These are phyloP conservation scores for Naganishia randhawae DNA, from an alignment of 768 basidiomycete species.

Conservation along the genomic window DNA sequence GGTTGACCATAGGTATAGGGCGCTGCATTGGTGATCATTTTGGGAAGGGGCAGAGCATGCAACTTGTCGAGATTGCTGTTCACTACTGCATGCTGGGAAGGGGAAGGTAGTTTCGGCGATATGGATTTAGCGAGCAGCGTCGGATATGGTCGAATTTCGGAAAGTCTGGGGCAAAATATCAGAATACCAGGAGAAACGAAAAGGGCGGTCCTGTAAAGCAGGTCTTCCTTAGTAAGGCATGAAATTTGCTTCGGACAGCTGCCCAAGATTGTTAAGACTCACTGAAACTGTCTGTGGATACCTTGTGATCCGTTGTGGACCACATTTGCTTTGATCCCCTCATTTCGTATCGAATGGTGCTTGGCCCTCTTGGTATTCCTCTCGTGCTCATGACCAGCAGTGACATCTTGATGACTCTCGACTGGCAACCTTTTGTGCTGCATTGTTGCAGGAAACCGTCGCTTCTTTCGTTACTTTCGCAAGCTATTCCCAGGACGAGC, in stretches of 20 bases:
- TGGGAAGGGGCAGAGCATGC: slow-evolving; percentile 5
- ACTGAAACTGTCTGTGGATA: slow-evolving; percentile 16
- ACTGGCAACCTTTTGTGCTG: neutral
- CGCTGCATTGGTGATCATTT: neutral
- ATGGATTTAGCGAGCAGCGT: slow-evolving; percentile 14
- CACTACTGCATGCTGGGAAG: neutral
- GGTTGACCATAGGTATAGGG: slow-evolving; percentile 24
- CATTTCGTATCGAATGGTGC: neutral
- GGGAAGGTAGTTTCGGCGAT: slow-evolving; percentile 6
- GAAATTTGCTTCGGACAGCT: neutral
- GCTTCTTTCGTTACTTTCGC: neutral
- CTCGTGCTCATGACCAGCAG: too few species aligned
- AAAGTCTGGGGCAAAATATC: slow-evolving; percentile 15
- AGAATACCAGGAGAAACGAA: slow-evolving; percentile 5
- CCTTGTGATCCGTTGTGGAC: neutral
- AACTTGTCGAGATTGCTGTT: slow-evolving; percentile 6
- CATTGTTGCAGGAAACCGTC: neutral
- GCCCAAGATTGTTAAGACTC: neutral
- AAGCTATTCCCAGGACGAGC: neutral
- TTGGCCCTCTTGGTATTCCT: neutral
- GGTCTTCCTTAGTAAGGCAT: neutral
- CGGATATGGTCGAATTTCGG: slow-evolving; percentile 17
- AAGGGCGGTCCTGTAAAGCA: slow-evolving; percentile 4
- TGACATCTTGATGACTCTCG: neutral
- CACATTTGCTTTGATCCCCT: neutral